Percentiles rank a stretch among this genome's conserved stretches.
phyloP scores from a whole-genome alignment of 345 rosid genomes.

The Conringia planisiliqua region DNA sequence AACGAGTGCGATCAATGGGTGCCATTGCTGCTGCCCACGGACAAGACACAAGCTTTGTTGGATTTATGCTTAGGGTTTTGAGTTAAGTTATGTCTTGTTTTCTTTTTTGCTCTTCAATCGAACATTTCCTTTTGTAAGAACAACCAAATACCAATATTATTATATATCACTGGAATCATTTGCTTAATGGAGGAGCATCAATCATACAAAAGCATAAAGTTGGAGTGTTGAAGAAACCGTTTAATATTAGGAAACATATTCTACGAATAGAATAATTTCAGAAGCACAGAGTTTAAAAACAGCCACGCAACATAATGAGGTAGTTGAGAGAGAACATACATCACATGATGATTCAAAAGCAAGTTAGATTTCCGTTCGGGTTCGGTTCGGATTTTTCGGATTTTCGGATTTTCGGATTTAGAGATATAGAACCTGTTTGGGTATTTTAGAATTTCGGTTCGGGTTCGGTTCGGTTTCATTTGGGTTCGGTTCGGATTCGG shows the following conservation, averaged over 20 bases:
- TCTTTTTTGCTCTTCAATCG: background rate
- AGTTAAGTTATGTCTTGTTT: too few relatives aligned
- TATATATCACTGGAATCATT: background rate
- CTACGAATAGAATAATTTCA: too few relatives aligned
- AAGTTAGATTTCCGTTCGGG: too few relatives aligned
- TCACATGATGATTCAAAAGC: background rate
- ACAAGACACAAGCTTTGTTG: background rate
- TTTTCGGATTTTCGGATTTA: too few relatives aligned
- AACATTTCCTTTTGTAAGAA: background rate
- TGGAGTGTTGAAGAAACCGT: background rate
- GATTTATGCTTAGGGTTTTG: constrained; percentile 19
- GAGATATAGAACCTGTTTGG: too few relatives aligned
- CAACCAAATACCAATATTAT: background rate
- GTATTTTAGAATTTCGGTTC: too few relatives aligned
- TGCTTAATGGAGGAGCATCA: constrained; percentile 13
- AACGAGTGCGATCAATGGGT: constrained; percentile 76
- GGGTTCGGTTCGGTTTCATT: too few relatives aligned
- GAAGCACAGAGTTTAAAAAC: too few relatives aligned
- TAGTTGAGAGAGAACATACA: too few relatives aligned
- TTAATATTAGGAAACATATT: background rate
- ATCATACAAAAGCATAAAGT: constrained; percentile 10
- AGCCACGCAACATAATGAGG: too few relatives aligned
- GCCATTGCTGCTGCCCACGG: constrained; percentile 42
- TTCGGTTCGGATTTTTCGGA: too few relatives aligned
- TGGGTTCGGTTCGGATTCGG: too few relatives aligned